These are phyloP conservation scores for Ophiostoma sp. DNA, from an alignment of 2,329 filamentous ascomycete genomes.

Conservation along the genomic window DNA sequence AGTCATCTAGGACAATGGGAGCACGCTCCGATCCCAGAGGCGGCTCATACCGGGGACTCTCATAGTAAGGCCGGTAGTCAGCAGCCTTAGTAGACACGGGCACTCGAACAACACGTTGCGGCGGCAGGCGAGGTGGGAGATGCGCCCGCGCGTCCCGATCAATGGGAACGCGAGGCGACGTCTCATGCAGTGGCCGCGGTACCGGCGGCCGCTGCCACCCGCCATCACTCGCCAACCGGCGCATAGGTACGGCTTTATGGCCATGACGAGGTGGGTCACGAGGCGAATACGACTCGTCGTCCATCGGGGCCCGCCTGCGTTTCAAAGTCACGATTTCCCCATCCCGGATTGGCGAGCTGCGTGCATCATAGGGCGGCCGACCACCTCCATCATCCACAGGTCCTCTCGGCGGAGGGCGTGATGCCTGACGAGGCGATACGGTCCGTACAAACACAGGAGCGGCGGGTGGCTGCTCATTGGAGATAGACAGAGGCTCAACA, in stretches of 20 bases:
- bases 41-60: not conserved
- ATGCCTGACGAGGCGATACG: slow-evolving; percentile 23
- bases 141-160: not conserved
- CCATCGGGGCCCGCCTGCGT: slow-evolving; percentile 12
- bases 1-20: slow-evolving; percentile 9
- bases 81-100: not conserved
- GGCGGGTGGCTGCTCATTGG: slow-evolving; percentile 43
- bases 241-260: not conserved
- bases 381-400: not conserved
- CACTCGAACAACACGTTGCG: not conserved
- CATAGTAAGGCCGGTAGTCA: not conserved
- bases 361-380: not conserved
- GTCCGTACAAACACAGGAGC: slow-evolving; percentile 30
- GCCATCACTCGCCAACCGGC: not conserved
- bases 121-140: not conserved
- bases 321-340: not conserved
- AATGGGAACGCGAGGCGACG: not conserved
- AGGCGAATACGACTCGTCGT: not conserved
- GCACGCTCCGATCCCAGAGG: not conserved
- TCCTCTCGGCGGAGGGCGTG: slow-evolving; percentile 8
- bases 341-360: slow-evolving; percentile 18
- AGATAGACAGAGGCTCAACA: slow-evolving; percentile 4
- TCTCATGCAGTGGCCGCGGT: not conserved
- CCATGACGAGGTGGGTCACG: slow-evolving; percentile 7
- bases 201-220: not conserved